phyloP scores from a whole-genome alignment of 805 yeast genomes.

The Kluyveromyces lactis region DNA sequence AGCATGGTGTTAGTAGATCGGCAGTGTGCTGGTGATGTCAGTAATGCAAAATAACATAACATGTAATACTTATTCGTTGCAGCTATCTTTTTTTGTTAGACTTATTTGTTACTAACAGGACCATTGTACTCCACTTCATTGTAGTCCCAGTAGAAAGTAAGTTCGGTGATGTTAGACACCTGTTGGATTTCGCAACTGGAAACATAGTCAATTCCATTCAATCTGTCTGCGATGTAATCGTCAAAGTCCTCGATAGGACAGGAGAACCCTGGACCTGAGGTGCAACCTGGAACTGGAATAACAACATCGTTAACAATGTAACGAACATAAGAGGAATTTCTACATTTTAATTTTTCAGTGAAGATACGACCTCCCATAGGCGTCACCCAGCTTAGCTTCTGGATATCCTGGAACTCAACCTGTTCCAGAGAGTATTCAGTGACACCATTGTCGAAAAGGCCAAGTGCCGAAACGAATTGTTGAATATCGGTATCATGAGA shows the following conservation, averaged over 20 bases:
- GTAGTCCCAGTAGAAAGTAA: constrained; percentile 11
- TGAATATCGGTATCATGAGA: constrained; percentile 68
- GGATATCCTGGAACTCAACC: constrained; percentile 37
- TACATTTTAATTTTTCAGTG: constrained; percentile 42
- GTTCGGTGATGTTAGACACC: background rate
- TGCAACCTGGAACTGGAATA: constrained; percentile 40
- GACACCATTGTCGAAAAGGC: constrained; percentile 34
- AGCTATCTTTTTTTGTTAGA: too few species aligned
- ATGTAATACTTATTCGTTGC: too few species aligned
- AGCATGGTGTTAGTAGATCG: too few species aligned
- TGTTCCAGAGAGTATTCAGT: constrained; percentile 32
- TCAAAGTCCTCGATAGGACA: constrained; percentile 33
- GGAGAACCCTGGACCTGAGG: constrained; percentile 47
- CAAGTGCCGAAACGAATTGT: constrained; percentile 55
- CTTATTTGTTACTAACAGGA: background rate
- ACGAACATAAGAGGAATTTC: constrained; percentile 37
- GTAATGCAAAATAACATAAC: too few species aligned
- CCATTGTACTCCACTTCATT: constrained; percentile 3
- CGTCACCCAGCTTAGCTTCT: constrained; percentile 39
- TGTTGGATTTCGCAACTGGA: constrained; percentile 24
- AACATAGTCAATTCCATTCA: constrained; percentile 25
- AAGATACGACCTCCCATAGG: constrained; percentile 56
- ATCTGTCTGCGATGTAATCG: constrained; percentile 25
- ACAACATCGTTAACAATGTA: constrained; percentile 46
- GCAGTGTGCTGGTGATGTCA: too few species aligned